Evolutionary conservation across 2,329 filamentous ascomycete species (phyloP).

Genomic region (Aspergillus quadricinctus): DNA sequence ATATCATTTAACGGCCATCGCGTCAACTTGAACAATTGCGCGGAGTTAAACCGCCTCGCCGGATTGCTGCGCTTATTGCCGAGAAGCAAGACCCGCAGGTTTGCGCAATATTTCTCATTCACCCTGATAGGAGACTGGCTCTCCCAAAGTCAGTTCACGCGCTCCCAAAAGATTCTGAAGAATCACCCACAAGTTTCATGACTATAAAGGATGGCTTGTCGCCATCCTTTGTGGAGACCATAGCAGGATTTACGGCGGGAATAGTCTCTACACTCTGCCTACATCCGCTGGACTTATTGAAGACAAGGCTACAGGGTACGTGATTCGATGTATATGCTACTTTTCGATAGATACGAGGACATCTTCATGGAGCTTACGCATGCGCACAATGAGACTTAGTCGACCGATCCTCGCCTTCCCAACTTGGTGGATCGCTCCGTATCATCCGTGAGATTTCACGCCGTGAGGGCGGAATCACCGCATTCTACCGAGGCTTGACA

Average conservation of each 20-base stretch:
- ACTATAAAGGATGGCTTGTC: constrained; percentile 56
- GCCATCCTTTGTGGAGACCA: constrained; percentile 76
- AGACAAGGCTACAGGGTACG: constrained; percentile 87
- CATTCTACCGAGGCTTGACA: constrained; percentile 82
- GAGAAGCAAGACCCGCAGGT: background rate
- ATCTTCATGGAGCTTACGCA: constrained; percentile 8
- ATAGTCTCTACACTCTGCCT: constrained; percentile 79
- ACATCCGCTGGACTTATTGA: constrained; percentile 92
- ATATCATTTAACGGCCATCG: background rate
- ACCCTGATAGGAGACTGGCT: background rate
- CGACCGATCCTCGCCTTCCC: constrained; percentile 47
- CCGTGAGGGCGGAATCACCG: constrained; percentile 56
- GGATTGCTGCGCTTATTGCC: background rate
- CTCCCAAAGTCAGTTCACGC: background rate
- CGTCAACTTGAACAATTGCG: background rate
- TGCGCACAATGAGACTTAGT: constrained; percentile 42
- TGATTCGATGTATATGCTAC: constrained; percentile 4
- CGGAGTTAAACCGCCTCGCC: background rate
- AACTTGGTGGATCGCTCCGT: constrained; percentile 50
- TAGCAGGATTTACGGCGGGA: constrained; percentile 86
- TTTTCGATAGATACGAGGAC: background rate
- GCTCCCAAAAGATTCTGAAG: constrained; percentile 1
- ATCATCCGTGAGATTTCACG: constrained; percentile 50
- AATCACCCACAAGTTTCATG: constrained; percentile 32
- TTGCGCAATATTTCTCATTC: background rate